Conservation (phyloP, 2,329 filamentous ascomycete genomes). For the Exophiala spinifera region DNA sequence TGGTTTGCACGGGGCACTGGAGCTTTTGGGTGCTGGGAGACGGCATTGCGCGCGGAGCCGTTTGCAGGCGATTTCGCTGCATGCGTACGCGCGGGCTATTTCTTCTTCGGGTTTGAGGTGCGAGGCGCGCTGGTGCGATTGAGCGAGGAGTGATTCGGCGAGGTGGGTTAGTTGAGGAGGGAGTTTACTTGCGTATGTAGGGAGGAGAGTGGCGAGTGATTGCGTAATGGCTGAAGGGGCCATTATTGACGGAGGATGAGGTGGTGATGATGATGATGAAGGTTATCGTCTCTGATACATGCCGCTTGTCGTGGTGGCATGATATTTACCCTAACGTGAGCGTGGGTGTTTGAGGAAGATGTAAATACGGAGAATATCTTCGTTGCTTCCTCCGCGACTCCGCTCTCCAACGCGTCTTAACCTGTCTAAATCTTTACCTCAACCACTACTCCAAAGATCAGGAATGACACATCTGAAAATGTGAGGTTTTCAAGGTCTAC, state of each 20-base stretch:
- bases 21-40: constrained; percentile 66
- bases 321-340: too few species aligned
- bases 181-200: constrained; percentile 56
- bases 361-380: too few species aligned
- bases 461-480: too few species aligned
- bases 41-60: constrained; percentile 72
- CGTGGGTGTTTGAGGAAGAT: too few species aligned
- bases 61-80: constrained; percentile 85
- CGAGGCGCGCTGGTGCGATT: constrained; percentile 73
- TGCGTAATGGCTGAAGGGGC: constrained; percentile 63
- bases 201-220: constrained; percentile 66
- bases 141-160: constrained; percentile 70
- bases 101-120: constrained; percentile 83
- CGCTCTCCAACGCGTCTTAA: too few species aligned
- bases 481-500: too few species aligned
- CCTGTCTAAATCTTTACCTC: too few species aligned
- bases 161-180: constrained; percentile 62
- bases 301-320: too few species aligned
- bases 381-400: too few species aligned
- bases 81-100: constrained; percentile 78
- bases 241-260: constrained; percentile 3
- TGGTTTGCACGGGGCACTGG: constrained; percentile 73
- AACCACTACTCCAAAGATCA: too few species aligned
- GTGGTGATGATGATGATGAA: too few species aligned
- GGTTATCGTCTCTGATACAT: too few species aligned